Evolutionary conservation across 2,329 filamentous ascomycete genomes (phyloP).

Genomic region (Acarospora socialis): DNA sequence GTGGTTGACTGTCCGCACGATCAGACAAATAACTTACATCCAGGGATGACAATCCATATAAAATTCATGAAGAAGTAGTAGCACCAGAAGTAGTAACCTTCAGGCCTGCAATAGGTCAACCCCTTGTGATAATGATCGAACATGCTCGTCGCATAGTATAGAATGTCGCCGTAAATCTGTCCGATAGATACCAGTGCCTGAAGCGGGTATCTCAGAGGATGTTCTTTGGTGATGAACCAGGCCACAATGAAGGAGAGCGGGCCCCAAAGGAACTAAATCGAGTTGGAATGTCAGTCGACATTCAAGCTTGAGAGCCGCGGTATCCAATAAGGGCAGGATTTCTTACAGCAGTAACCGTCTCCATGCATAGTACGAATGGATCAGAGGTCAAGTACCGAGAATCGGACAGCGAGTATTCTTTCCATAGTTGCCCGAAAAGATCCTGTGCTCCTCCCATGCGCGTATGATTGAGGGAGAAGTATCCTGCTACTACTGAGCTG

Average conservation of each 20-base stretch:
- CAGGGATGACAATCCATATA: conserved; percentile 51
- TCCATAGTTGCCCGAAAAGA: conserved; percentile 77
- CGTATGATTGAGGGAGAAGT: conserved; percentile 59
- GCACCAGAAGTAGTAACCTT: conserved; percentile 50
- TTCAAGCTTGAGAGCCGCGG: conserved; percentile 5
- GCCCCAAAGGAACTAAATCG: conserved; percentile 47
- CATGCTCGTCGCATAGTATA: conserved; percentile 50
- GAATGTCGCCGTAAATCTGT: conserved; percentile 48
- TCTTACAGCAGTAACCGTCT: conserved; percentile 65
- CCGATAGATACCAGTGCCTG: conserved; percentile 48
- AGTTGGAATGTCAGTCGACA: conserved; percentile 5
- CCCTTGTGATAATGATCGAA: conserved; percentile 44
- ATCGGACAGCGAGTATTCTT: conserved; percentile 79
- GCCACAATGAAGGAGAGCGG: conserved; percentile 45
- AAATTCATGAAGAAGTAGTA: conserved; percentile 54
- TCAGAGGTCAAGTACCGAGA: conserved; percentile 74
- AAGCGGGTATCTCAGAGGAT: conserved; percentile 43
- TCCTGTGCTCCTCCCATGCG: conserved; percentile 53
- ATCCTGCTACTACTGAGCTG: conserved; percentile 34
- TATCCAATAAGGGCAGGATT: no score
- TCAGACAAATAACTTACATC: conserved; percentile 28
- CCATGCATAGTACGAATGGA: conserved; percentile 74
- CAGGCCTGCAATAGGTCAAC: conserved; percentile 44
- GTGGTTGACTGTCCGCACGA: background rate
- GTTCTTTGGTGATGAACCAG: conserved; percentile 37